Conservation (phyloP, 1,284 basidiomycete species). For the Schizophyllum commune region DNA sequence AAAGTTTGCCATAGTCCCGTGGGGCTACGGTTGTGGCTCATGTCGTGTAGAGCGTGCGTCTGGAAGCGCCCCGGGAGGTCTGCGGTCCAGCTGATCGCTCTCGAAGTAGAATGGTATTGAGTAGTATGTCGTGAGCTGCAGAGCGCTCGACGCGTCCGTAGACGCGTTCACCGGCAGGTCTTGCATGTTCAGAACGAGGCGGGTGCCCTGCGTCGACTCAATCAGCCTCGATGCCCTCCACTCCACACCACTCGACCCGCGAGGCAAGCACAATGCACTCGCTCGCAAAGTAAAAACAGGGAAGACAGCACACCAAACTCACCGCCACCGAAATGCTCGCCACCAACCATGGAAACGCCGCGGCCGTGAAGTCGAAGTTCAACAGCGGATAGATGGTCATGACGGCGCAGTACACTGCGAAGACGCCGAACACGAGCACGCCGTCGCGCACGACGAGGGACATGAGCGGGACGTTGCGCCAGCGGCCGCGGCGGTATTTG, state of each 20-base stretch:
- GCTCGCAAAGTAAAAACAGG: too few species aligned
- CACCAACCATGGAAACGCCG: background rate
- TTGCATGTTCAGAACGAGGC: background rate
- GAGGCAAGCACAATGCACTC: too few species aligned
- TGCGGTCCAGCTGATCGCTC: too few species aligned
- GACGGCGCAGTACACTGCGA: background rate
- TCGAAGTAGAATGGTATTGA: background rate
- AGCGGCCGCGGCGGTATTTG: background rate
- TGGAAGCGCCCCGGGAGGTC: too few species aligned
- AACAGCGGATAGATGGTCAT: background rate
- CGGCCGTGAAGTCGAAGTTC: background rate
- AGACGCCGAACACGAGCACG: background rate
- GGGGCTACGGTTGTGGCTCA: too few species aligned
- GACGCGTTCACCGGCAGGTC: background rate
- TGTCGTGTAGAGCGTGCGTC: too few species aligned
- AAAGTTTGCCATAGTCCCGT: too few species aligned
- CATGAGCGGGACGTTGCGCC: background rate
- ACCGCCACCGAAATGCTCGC: background rate
- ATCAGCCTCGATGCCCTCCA: too few species aligned
- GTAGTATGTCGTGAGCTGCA: background rate
- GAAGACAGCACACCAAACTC: too few species aligned
- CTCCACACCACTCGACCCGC: too few species aligned
- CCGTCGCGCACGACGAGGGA: background rate
- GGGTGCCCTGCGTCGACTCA: too few species aligned
- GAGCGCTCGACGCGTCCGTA: background rate